Evolutionary conservation across 352 stramenopile genomes (phyloP).

Genomic region (Pseudoperonospora humuli): DNA sequence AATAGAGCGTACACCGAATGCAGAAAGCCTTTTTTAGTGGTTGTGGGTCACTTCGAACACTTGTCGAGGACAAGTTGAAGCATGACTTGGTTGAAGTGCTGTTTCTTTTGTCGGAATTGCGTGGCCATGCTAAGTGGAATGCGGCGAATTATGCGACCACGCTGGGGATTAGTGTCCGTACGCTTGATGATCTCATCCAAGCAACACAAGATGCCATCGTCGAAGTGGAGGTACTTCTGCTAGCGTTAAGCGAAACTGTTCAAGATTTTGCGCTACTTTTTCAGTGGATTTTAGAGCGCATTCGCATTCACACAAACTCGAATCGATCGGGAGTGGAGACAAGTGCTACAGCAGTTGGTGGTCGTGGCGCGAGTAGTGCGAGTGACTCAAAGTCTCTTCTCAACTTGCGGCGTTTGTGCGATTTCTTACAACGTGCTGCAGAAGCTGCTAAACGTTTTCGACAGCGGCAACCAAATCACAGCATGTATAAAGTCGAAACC

Average conservation of each 20-base stretch:
- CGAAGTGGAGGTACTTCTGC: slow-evolving; percentile 34
- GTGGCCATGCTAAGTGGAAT: slow-evolving; percentile 45
- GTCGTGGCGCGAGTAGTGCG: neutral
- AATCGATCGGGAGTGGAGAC: slow-evolving; percentile 1
- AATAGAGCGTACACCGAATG: slow-evolving; percentile 55
- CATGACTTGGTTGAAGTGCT: slow-evolving; percentile 27
- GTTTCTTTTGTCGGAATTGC: slow-evolving; percentile 48
- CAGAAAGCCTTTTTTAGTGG: slow-evolving; percentile 40
- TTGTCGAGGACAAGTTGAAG: slow-evolving; percentile 37
- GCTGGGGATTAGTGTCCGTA: slow-evolving; percentile 30
- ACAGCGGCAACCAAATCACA: slow-evolving; percentile 31
- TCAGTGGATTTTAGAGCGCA: slow-evolving; percentile 52
- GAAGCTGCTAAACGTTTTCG: slow-evolving; percentile 29
- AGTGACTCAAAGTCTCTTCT: slow-evolving; percentile 38
- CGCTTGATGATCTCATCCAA: slow-evolving; percentile 32
- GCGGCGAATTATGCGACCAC: slow-evolving; percentile 15
- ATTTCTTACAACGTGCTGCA: slow-evolving; percentile 43
- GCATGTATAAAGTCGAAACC: slow-evolving; percentile 46
- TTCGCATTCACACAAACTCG: slow-evolving; percentile 51
- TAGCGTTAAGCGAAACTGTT: slow-evolving; percentile 41
- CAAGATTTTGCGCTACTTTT: slow-evolving; percentile 62
- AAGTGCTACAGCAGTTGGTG: neutral
- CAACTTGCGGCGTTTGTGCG: slow-evolving; percentile 44
- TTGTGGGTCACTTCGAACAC: slow-evolving; percentile 25
- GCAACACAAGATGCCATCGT: slow-evolving; percentile 30